Base-by-base conservation (phyloP, 345 rosid species). In the Turritis glabra region DNA sequence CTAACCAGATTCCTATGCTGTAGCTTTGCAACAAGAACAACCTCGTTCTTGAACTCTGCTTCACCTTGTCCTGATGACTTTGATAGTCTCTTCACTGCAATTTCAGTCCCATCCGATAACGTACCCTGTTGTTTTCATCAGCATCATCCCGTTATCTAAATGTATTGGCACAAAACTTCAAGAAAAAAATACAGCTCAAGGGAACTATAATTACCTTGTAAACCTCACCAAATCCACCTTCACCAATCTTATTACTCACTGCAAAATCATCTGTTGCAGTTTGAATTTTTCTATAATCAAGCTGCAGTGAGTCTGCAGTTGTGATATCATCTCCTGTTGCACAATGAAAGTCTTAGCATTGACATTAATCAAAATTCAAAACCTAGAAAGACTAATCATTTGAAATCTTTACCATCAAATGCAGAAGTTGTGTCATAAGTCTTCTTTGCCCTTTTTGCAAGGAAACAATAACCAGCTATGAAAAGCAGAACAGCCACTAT, bases 181-280 rank as follows among this genome's bases (percentile, higher is more conserved):
- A 21, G 26, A 32, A 1, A 50, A 72, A n/a, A 18, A 25, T 13
- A 25, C 29, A 30, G 10, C 27, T 30, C 14, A 30, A 40, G 32
- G 46, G 22, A 74, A 56, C 30, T 14, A 40, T 2, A 15, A 17
- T 22, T 77, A 87, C 92, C 90, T 79, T 80, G 83, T 79, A 89
- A 76, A 91, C 93, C 22, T 56, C 85, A 15, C 95, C 89, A 60
- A 89, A 89, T 41, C 91, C 97, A 33, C 95, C 95, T 77, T 66
- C 69, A 33, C 93, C 95, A 40, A 89, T 79, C 71, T 83, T 84
- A 64, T 85, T 84, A 19, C 74, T 43, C 14, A 25, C 63, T 5
- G 89, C 77, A 80, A 89, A 89, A 18, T 80, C 60, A 18, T 78
- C 21, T 3, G 91, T 85, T 13, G 93, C 91, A 22, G 58, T 57